A percentile compares a stretch with the other conserved stretches of the same genome.
These are phyloP conservation scores for Dactylis glomerata DNA, from an alignment of 176 grass and related monocot species.

Conservation along the genomic window DNA sequence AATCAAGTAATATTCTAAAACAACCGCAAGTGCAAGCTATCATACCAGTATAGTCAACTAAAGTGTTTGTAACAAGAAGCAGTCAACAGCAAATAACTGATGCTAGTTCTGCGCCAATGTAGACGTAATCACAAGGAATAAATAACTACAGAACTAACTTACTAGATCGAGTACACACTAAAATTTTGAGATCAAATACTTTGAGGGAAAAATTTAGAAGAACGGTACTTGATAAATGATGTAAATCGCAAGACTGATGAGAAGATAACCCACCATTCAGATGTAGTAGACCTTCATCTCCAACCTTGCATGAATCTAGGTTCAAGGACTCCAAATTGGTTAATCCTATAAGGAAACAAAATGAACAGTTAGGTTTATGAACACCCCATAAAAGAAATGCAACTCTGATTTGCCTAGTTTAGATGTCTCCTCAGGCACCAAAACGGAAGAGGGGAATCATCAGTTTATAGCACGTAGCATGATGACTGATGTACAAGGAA, in stretches of 20 bases:
- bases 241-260: background rate
- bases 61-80: background rate
- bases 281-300: slow-evolving; percentile 71
- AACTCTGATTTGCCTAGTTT: slow-evolving; percentile 15
- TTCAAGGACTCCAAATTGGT: slow-evolving; percentile 86
- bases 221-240: background rate
- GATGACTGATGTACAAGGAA: background rate
- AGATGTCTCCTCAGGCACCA: background rate
- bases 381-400: background rate
- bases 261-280: slow-evolving; percentile 60
- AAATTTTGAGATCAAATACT: background rate
- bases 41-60: background rate
- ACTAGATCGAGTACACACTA: background rate
- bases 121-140: background rate
- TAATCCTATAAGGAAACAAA: slow-evolving; percentile 48
- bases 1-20: slow-evolving; percentile 16
- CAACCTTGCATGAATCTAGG: slow-evolving; percentile 93
- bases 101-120: background rate
- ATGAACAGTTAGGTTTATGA: background rate
- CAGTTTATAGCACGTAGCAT: background rate
- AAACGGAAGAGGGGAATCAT: background rate
- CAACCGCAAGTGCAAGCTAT: background rate
- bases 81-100: background rate
- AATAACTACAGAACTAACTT: background rate
- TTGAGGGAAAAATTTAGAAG: background rate